phyloP scores from a whole-genome alignment of 2,329 filamentous ascomycete species.

The Trichoderma sp. region DNA sequence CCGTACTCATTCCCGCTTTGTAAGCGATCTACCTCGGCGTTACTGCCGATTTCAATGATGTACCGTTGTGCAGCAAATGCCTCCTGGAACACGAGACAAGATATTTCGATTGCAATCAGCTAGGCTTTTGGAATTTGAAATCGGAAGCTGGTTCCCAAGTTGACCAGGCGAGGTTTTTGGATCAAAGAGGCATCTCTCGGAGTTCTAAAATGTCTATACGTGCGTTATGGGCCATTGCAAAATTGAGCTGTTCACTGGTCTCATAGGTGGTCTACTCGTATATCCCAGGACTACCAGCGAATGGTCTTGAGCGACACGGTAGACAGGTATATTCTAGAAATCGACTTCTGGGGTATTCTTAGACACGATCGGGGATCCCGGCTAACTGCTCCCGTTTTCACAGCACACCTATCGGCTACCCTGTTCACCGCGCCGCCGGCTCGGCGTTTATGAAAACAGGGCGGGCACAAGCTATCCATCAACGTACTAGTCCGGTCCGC shows the following conservation, averaged over 20 bases:
- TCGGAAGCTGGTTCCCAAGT: background rate
- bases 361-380: background rate
- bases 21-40: background rate
- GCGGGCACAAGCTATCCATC: background rate
- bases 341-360: background rate
- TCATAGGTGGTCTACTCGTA: background rate
- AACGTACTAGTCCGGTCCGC: background rate
- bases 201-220: background rate
- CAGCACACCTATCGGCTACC: background rate
- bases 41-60: background rate
- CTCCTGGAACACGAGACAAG: background rate
- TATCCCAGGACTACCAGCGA: background rate
- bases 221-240: background rate
- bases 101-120: background rate
- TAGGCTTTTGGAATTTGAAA: background rate
- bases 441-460: background rate
- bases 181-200: background rate
- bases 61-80: background rate
- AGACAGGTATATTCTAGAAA: slow-evolving; percentile 1
- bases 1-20: background rate
- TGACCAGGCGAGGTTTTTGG: background rate
- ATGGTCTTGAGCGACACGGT: background rate
- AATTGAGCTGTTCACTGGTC: too few species aligned
- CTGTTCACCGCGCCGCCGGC: background rate
- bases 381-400: background rate